Percentiles rank a stretch among this genome's conserved stretches.
These are phyloP conservation scores for Pythium utonaiense DNA, from an alignment of 352 stramenopile species.

Conservation along the genomic window DNA sequence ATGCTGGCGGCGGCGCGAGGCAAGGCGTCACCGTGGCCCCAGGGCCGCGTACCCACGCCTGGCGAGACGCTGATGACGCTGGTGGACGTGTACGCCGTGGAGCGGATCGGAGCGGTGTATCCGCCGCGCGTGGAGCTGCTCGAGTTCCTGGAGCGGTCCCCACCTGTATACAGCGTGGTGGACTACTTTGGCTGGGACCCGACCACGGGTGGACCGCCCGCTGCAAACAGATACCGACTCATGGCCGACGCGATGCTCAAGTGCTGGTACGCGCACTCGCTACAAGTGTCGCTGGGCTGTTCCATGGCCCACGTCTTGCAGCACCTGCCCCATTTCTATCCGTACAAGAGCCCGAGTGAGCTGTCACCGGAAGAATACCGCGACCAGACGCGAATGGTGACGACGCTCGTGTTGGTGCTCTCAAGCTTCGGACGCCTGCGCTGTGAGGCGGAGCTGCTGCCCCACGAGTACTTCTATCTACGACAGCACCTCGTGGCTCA, in stretches of 20 bases:
- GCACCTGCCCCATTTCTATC: conserved; percentile 70
- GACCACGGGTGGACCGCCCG: conserved; percentile 30
- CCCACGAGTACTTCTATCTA: conserved; percentile 90
- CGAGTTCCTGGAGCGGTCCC: conserved; percentile 49
- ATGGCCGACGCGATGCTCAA: conserved; percentile 68
- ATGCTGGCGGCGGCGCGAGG: conserved; percentile 12
- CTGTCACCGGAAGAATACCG: conserved; percentile 65
- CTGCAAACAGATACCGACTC: conserved; percentile 41
- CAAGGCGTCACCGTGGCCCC: conserved; percentile 30
- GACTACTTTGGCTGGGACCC: conserved; percentile 86
- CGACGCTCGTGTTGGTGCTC: conserved; percentile 86
- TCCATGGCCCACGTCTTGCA: conserved; percentile 70
- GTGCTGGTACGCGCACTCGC: conserved; percentile 57
- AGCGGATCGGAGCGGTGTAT: conserved; percentile 68
- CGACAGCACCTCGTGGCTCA: conserved; percentile 78
- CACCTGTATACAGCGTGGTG: conserved; percentile 44
- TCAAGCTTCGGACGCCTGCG: conserved; percentile 74
- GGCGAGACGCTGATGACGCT: conserved; percentile 14
- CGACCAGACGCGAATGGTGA: conserved; percentile 80
- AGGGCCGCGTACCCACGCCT: conserved; percentile 31
- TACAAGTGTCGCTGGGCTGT: conserved; percentile 64
- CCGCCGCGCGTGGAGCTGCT: conserved; percentile 59
- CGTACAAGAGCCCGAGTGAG: conserved; percentile 73
- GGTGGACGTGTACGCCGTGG: conserved; percentile 60
- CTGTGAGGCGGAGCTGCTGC: conserved; percentile 79